Evolutionary conservation across 768 basidiomycete genomes (phyloP), one percentile per base, ranked within the genome.

Genomic region (Suillus subalutaceus): DNA sequence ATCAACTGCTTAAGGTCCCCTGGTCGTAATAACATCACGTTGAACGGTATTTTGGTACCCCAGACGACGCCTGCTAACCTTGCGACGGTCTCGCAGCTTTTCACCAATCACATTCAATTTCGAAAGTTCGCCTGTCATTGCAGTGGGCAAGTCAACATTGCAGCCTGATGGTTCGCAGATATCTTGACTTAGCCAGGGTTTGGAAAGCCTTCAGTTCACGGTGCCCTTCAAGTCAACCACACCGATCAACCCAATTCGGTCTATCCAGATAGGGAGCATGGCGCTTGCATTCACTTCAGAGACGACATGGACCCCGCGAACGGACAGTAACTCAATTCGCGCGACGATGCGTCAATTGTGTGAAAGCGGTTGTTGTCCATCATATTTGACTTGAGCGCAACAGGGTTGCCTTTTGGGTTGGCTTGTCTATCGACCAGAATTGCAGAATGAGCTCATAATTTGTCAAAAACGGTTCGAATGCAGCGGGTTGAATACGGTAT

Each of bases 81-180:
- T 48, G 79, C 75, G 4, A 70, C 72, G n/a, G 78, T 91, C 57
- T 88, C 88, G 8, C 73, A 84, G 63, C 78, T 92, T 50, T 92
- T 92, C 75, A 90, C 89, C 18, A 84, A 86, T 57, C 92, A 90
- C 72, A 78, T 93, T n/a, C 68, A 92, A 93, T 70, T 83, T 88
- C 30, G 84, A 86, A 30, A 74, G 70, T 20, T 86, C 89, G 4
- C 82, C 79, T 4, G 88, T 92, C 44, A 72, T 87, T 65, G 91
- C 90, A 2, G 80, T 77, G 15, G 91, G 90, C 18, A 73, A 78
- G 60, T 88, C 88, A 26, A 87, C 89, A 12, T 73, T 84, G 4
- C 89, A 89, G 67, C 58, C 76, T 4, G 87, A 90, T 72, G 85
- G 86, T 35, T 76, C 84, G 15, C 70, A 76, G 6, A 84, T 92